Evolutionary conservation across 371 early-diverging fungal genomes (phyloP).

Genomic region (Mortierella sp.): DNA sequence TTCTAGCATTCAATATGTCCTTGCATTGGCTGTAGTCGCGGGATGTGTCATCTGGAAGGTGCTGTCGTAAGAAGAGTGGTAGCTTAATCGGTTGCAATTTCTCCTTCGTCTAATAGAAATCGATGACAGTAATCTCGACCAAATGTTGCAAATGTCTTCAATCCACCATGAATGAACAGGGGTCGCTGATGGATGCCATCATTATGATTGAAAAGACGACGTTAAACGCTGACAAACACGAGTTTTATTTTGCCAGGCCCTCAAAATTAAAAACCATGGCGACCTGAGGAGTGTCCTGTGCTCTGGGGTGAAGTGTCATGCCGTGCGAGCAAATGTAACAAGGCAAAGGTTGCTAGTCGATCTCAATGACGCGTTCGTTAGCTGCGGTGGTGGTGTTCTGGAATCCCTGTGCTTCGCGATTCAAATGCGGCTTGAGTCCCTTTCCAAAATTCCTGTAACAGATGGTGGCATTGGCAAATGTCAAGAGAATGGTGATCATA

Average conservation of each 20-base stretch:
- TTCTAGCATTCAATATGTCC: constrained; percentile 33
- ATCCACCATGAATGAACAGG: no score
- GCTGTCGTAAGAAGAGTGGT: constrained; percentile 8
- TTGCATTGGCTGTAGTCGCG: constrained; percentile 39
- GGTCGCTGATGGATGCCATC: no score
- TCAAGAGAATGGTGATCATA: constrained; percentile 72
- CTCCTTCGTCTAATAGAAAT: no score
- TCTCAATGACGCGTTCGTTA: constrained; percentile 26
- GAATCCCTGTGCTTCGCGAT: constrained; percentile 9
- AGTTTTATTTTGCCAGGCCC: no score
- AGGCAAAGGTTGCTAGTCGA: constrained; percentile 18
- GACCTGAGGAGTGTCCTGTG: no score
- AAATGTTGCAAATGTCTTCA: no score
- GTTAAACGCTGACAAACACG: no score
- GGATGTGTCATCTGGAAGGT: constrained; percentile 48
- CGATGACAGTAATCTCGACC: no score
- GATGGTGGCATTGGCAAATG: constrained; percentile 72
- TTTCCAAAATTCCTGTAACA: constrained; percentile 86
- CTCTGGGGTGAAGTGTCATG: no score
- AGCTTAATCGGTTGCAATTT: not conserved
- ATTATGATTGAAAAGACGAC: no score
- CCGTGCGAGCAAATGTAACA: no score
- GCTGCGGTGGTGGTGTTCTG: constrained; percentile 15
- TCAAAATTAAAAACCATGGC: no score
- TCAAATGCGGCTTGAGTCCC: constrained; percentile 70